These are phyloP conservation scores for Erythrobasidium hasegawianum DNA, from an alignment of 1,284 basidiomycete species.

Conservation along the genomic window DNA sequence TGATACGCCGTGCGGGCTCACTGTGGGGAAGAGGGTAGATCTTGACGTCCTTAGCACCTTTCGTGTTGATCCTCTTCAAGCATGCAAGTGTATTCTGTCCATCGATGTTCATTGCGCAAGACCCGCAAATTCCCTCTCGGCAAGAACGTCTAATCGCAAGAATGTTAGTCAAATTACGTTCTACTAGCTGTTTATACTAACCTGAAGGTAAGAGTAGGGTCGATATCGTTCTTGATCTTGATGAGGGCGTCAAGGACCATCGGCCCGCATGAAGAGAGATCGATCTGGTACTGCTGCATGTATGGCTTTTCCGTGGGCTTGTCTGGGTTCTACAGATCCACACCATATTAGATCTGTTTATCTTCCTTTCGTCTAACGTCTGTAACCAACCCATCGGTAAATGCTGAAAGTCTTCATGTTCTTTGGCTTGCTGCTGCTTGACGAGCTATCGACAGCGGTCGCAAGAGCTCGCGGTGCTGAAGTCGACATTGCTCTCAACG, in stretches of 20 bases:
- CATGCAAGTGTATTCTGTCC: constrained; percentile 90
- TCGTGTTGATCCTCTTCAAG: constrained; percentile 88
- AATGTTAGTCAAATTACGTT: not conserved
- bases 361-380: not conserved
- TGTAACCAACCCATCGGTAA: constrained; percentile 77
- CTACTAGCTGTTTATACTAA: not conserved
- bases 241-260: constrained; percentile 95
- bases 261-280: constrained; percentile 90
- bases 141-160: constrained; percentile 64
- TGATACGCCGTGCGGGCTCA: constrained; percentile 53
- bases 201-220: constrained; percentile 93
- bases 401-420: constrained; percentile 84
- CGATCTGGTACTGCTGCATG: constrained; percentile 86
- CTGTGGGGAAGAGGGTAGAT: constrained; percentile 98
- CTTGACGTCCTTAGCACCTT: constrained; percentile 69
- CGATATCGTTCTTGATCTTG: constrained; percentile 98
- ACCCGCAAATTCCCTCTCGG: constrained; percentile 96
- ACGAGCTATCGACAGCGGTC: constrained; percentile 18
- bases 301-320: constrained; percentile 86
- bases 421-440: constrained; percentile 43
- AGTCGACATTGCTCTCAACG: constrained; percentile 25
- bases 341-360: not conserved
- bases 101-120: constrained; percentile 98
- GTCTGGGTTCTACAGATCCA: constrained; percentile 76
- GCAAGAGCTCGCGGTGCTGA: constrained; percentile 29